Evolutionary conservation across 2,329 filamentous ascomycete genomes (phyloP).

Genomic region (Neobulgaria alba): DNA sequence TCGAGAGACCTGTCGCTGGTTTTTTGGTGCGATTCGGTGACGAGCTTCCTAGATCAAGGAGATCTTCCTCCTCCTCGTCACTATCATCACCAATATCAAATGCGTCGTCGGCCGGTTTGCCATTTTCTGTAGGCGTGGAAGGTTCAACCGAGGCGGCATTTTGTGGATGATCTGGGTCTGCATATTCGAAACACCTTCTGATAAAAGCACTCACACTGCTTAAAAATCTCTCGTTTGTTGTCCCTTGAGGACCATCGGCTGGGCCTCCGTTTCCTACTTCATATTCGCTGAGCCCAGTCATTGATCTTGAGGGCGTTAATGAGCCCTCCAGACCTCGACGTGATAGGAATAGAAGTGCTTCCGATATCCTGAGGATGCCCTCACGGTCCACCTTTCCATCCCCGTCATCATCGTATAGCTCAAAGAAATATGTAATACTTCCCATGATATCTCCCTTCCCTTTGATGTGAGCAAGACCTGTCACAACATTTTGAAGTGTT

Average conservation of each 20-base stretch:
- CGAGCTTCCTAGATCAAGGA: conserved; percentile 43
- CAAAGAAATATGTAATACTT: conserved; percentile 95
- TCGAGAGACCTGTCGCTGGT: conserved; percentile 17
- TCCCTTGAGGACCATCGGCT: conserved; percentile 34
- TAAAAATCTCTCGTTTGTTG: conserved; percentile 80
- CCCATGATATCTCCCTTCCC: conserved; percentile 95
- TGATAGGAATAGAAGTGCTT: conserved; percentile 86
- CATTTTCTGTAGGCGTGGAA: conserved; percentile 25
- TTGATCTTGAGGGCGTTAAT: conserved; percentile 56
- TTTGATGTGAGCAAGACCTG: conserved; percentile 83
- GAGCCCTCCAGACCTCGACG: conserved; percentile 75
- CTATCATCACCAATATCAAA: conserved; percentile 73
- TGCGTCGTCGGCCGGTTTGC: conserved; percentile 35
- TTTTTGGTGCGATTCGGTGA: conserved; percentile 33
- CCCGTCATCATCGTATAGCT: conserved; percentile 87
- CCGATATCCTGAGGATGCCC: conserved; percentile 88
- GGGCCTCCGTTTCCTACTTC: conserved; percentile 30
- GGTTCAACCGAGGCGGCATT: conserved; percentile 38
- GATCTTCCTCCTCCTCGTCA: conserved; percentile 51
- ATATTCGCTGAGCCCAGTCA: conserved; percentile 40
- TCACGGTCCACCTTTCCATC: conserved; percentile 91
- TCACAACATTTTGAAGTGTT: conserved; percentile 85
- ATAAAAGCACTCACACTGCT: conserved; percentile 95
- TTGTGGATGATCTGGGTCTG: conserved; percentile 76
- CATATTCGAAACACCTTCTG: conserved; percentile 92